Conservation (phyloP, 2,329 filamentous ascomycete species). For the Phoma sp. region DNA sequence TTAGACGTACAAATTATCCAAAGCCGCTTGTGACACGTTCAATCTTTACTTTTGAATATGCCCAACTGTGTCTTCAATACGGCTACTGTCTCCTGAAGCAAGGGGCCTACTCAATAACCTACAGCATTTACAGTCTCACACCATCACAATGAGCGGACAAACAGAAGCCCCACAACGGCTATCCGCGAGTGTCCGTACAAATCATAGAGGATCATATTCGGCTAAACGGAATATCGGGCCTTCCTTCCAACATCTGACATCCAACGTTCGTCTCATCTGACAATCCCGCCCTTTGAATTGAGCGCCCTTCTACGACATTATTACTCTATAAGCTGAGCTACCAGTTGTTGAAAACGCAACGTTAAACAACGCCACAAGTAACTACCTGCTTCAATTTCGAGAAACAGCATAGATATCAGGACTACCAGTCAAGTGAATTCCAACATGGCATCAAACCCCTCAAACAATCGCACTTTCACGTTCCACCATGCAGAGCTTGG, state of each 20-base stretch:
- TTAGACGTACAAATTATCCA: no score
- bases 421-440: no score
- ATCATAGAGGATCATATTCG: background rate
- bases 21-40: no score
- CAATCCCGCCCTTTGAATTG: background rate
- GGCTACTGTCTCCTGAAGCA: no score
- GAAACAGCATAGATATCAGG: no score
- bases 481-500: slow-evolving; percentile 29
- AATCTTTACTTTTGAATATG: no score
- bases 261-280: background rate
- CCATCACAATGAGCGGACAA: no score
- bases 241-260: background rate
- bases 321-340: no score
- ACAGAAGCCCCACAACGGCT: no score
- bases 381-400: no score
- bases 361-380: background rate
- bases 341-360: background rate
- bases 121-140: background rate
- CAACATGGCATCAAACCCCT: background rate
- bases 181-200: background rate
- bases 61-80: no score
- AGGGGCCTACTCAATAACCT: no score
- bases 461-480: slow-evolving; percentile 12
- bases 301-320: background rate
- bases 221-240: slow-evolving; percentile 2